A percentile compares a stretch with the other conserved stretches of the same genome.
Evolutionary conservation across 2,329 filamentous ascomycete genomes (phyloP).

Genomic region (Microdochium trichocladiopsis): DNA sequence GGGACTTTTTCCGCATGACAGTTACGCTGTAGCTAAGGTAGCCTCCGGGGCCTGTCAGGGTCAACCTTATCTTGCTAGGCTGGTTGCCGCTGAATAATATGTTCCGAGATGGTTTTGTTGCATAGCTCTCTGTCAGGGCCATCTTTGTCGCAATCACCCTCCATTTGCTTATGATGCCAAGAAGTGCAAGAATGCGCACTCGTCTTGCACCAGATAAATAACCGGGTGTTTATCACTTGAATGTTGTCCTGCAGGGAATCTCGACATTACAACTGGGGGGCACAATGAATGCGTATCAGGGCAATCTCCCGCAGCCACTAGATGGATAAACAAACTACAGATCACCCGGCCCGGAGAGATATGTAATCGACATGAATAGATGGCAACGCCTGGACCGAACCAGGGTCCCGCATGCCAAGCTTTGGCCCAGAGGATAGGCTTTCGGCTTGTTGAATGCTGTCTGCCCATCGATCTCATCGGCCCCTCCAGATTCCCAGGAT

Average conservation of each 20-base stretch:
- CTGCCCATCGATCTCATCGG: not conserved
- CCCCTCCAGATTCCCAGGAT: not conserved
- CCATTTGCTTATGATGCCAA: no score
- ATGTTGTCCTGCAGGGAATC: no score
- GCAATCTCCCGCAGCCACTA: no score
- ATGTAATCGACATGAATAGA: not conserved
- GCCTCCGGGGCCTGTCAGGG: not conserved
- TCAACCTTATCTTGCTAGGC: not conserved
- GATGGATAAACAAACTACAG: not conserved
- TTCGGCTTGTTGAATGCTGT: not conserved
- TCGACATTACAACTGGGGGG: no score
- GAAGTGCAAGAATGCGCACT: no score
- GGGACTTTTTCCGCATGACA: no score
- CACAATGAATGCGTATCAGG: no score
- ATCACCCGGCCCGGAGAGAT: not conserved
- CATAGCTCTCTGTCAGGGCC: not conserved
- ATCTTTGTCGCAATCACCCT: no score
- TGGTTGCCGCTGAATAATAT: not conserved
- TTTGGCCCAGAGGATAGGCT: not conserved
- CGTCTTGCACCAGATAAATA: no score
- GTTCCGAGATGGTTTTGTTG: not conserved
- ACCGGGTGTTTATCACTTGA: no score
- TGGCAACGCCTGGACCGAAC: not conserved
- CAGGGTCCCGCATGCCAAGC: not conserved
- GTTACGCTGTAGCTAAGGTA: not conserved